Conservation (phyloP, 163 green algal species). For the Chloroidium sp. region DNA sequence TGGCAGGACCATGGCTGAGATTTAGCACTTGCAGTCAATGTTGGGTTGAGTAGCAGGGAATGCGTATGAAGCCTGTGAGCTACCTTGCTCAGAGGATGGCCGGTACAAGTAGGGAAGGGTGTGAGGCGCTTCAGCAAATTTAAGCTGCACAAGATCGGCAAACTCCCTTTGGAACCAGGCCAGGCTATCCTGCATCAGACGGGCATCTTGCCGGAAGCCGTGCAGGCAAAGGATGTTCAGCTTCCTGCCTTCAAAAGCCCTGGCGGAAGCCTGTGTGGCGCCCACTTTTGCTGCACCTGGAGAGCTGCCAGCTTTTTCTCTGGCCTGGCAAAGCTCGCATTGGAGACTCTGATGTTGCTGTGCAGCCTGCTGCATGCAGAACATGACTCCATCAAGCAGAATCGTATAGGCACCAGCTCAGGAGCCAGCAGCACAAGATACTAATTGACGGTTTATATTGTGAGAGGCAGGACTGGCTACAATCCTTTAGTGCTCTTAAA, state of each 20-base stretch:
- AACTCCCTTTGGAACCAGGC: conserved; percentile 50
- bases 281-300: not conserved
- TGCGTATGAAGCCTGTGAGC: not conserved
- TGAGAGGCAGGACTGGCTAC: too few relatives aligned
- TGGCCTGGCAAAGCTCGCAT: not conserved
- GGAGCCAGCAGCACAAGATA: too few relatives aligned
- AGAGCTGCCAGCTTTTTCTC: too few relatives aligned
- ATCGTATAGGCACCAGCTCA: not conserved
- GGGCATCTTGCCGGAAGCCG: conserved; percentile 75
- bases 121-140: conserved; percentile 72
- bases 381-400: not conserved
- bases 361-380: not conserved
- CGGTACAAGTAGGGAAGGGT: conserved; percentile 33
- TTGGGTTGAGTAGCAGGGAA: too few relatives aligned
- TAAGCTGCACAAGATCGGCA: conserved; percentile 46
- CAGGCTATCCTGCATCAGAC: conserved; percentile 54
- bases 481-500: too few relatives aligned
- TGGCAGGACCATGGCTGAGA: too few relatives aligned
- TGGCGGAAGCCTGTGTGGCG: not conserved
- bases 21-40: too few relatives aligned
- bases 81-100: not conserved
- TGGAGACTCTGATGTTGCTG: not conserved
- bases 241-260: not conserved
- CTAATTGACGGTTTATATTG: too few relatives aligned
- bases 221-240: conserved; percentile 80